These are phyloP conservation scores for Coelastrella sp. DNA, from an alignment of 139 green algal genomes.

Conservation along the genomic window DNA sequence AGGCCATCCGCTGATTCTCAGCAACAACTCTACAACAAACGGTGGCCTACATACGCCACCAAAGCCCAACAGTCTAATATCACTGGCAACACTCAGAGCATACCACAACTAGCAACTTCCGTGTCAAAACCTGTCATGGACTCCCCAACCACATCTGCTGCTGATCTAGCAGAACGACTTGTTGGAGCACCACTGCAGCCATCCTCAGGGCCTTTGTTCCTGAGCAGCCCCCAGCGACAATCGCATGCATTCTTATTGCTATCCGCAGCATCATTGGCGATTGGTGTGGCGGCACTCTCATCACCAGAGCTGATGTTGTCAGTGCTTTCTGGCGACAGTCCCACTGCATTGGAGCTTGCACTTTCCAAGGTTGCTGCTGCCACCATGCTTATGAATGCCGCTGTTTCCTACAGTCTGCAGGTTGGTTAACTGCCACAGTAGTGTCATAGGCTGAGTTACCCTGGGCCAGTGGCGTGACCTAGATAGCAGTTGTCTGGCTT, in stretches of 20 bases:
- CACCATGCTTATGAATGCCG: constrained; percentile 52
- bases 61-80: not conserved
- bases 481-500: too few species aligned
- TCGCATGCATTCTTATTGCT: constrained; percentile 2
- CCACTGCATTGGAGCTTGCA: constrained; percentile 40
- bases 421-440: not conserved
- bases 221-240: constrained; percentile 17
- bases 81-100: not conserved
- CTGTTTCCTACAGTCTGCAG: constrained; percentile 50
- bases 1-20: too few species aligned
- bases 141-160: too few species aligned
- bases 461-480: too few species aligned
- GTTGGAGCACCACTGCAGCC: too few species aligned
- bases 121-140: too few species aligned
- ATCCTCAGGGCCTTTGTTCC: not conserved
- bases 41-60: too few species aligned
- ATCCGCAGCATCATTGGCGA: not conserved
- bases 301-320: constrained; percentile 36
- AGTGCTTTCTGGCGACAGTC: not conserved
- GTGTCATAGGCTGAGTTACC: too few species aligned
- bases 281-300: constrained; percentile 31
- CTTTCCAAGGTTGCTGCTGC: constrained; percentile 49
- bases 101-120: not conserved
- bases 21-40: too few species aligned
- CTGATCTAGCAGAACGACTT: too few species aligned